These are phyloP conservation scores for Colletotrichum sp. DNA, from an alignment of 2,329 filamentous ascomycete genomes.

Conservation along the genomic window DNA sequence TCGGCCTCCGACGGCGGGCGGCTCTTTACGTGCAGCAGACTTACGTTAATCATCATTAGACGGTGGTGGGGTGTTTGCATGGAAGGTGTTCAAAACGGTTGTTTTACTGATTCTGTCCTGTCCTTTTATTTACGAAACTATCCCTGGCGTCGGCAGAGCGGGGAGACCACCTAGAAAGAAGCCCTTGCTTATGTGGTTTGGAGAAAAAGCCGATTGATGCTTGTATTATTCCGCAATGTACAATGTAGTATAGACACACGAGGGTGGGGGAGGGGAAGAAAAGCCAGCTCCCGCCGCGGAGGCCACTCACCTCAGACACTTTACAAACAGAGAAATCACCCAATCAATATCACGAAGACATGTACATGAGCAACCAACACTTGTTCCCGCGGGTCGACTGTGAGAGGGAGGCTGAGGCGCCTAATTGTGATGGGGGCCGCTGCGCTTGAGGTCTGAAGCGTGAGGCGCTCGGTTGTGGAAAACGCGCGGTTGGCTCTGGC, in stretches of 20 bases:
- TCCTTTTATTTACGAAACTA: background rate
- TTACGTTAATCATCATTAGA: slow-evolving; percentile 20
- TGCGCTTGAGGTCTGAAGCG: background rate
- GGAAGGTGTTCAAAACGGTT: slow-evolving; percentile 41
- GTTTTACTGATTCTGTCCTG: slow-evolving; percentile 22
- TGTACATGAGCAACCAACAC: background rate
- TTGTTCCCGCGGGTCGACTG: background rate
- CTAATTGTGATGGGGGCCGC: background rate
- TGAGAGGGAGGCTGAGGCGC: background rate
- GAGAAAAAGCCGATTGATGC: background rate
- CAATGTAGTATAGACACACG: slow-evolving; percentile 17
- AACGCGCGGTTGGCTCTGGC: background rate
- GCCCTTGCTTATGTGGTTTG: background rate
- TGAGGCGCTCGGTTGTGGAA: background rate
- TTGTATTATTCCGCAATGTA: slow-evolving; percentile 26
- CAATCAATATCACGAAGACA: slow-evolving; percentile 2
- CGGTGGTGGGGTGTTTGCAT: slow-evolving; percentile 31
- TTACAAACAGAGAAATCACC: background rate
- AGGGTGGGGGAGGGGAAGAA: slow-evolving; percentile 15
- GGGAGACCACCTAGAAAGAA: background rate
- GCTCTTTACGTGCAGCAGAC: background rate
- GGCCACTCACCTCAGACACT: slow-evolving; percentile 38
- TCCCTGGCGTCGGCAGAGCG: background rate
- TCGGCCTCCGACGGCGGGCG: background rate
- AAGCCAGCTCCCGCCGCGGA: slow-evolving; percentile 29